Conservation (phyloP, 2,329 filamentous ascomycete genomes). For the Aspergillus viridinutans region DNA sequence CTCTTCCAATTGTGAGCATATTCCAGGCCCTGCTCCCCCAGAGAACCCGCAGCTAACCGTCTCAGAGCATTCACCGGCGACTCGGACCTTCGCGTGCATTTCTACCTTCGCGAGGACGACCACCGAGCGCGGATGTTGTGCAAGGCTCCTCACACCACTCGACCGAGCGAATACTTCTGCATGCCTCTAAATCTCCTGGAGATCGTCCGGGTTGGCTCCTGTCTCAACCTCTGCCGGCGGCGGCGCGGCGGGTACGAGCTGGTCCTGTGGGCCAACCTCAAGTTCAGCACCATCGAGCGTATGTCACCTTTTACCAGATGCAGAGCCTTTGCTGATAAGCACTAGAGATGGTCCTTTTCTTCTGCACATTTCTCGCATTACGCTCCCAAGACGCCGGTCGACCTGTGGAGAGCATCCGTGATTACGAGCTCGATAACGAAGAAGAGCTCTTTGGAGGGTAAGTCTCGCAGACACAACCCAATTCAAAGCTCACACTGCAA, state of each 20-base stretch:
- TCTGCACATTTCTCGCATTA: conserved; percentile 54
- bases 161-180: conserved; percentile 45
- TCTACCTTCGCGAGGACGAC: conserved; percentile 51
- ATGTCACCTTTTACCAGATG: conserved; percentile 10
- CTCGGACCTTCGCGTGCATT: conserved; percentile 42
- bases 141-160: conserved; percentile 40
- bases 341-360: conserved; percentile 54
- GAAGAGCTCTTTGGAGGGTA: conserved; percentile 49
- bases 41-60: neutral
- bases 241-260: conserved; percentile 36
- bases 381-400: conserved; percentile 51
- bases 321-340: neutral
- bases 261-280: conserved; percentile 51
- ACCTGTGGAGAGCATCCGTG: conserved; percentile 40
- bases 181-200: conserved; percentile 48
- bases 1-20: conserved; percentile 35
- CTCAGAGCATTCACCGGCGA: conserved; percentile 46
- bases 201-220: conserved; percentile 33
- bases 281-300: conserved; percentile 55
- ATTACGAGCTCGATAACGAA: conserved; percentile 48
- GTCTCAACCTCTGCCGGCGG: conserved; percentile 38
- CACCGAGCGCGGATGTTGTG: conserved; percentile 53
- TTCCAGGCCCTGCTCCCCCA: neutral
- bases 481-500: conserved; percentile 4
- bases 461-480: conserved; percentile 4